Percentiles rank a stretch among this genome's conserved stretches.
Conservation (phyloP, 2,329 filamentous ascomycete species). For the Aspergillus latus region DNA sequence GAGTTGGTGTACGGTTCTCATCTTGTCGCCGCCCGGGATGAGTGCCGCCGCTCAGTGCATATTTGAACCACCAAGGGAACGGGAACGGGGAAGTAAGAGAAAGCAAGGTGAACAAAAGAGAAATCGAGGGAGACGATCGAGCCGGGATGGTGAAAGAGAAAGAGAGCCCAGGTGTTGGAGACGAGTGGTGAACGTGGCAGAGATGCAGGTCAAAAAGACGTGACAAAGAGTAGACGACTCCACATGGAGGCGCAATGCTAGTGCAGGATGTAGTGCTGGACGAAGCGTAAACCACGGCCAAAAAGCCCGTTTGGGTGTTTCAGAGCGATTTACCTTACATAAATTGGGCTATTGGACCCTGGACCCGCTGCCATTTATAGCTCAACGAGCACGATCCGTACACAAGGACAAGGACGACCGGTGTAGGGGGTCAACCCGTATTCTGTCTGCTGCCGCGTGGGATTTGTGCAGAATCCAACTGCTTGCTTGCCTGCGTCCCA, state of each 20-base stretch:
- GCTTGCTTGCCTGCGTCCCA: too few species aligned
- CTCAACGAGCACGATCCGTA: background rate
- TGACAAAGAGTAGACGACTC: background rate
- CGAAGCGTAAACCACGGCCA: background rate
- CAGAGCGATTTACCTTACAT: background rate
- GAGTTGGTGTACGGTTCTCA: slow-evolving; percentile 3
- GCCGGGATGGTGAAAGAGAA: too few species aligned
- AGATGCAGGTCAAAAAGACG: background rate
- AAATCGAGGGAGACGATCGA: too few species aligned
- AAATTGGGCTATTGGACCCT: background rate
- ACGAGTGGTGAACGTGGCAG: background rate
- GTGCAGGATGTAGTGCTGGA: too few species aligned
- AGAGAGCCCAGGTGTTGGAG: too few species aligned
- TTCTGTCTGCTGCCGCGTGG: background rate
- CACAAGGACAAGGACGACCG: background rate
- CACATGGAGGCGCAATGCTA: background rate
- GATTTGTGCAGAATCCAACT: background rate
- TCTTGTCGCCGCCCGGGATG: slow-evolving; percentile 8
- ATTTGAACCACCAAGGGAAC: background rate
- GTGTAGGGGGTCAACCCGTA: too few species aligned
- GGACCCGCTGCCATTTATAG: background rate
- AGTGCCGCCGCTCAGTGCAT: background rate
- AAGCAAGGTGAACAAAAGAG: background rate
- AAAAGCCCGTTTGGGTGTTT: background rate
- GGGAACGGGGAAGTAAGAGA: background rate